Evolutionary conservation across 768 basidiomycete genomes (phyloP).

Genomic region (Peribolospora kevripleyi): DNA sequence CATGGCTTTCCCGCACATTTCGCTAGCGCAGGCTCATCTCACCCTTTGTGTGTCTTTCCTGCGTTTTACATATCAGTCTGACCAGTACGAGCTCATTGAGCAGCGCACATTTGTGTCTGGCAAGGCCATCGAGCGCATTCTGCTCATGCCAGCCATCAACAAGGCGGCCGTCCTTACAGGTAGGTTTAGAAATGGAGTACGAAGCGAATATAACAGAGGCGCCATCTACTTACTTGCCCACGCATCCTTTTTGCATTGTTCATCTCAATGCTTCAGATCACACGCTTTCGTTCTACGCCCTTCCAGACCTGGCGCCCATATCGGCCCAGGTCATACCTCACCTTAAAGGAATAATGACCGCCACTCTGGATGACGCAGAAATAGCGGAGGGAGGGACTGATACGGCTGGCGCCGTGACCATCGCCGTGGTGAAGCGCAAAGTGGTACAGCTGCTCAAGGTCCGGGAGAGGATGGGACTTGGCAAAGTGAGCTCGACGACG

Average conservation of each 20-base stretch:
- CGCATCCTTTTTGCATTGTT: background rate
- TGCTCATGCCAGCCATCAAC: constrained; percentile 48
- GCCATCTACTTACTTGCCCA: constrained; percentile 1
- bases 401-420: constrained; percentile 13
- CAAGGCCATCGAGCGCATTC: constrained; percentile 55
- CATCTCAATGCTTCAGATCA: constrained; percentile 16
- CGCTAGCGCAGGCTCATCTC: constrained; percentile 18
- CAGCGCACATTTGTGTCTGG: constrained; percentile 43
- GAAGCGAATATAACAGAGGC: too few species aligned
- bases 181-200: constrained; percentile 16
- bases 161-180: constrained; percentile 55
- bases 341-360: constrained; percentile 50
- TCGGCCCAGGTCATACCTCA: constrained; percentile 39
- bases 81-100: constrained; percentile 41
- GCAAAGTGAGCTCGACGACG: too few species aligned
- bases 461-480: too few species aligned
- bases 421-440: constrained; percentile 18
- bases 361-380: constrained; percentile 50
- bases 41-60: background rate
- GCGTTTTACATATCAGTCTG: constrained; percentile 15
- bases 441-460: constrained; percentile 20
- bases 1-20: constrained; percentile 11
- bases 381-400: constrained; percentile 12
- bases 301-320: constrained; percentile 56
- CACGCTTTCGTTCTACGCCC: constrained; percentile 45